Base-by-base conservation (phyloP, 768 basidiomycete species). In the Tricholoma bakamatsutake region DNA sequence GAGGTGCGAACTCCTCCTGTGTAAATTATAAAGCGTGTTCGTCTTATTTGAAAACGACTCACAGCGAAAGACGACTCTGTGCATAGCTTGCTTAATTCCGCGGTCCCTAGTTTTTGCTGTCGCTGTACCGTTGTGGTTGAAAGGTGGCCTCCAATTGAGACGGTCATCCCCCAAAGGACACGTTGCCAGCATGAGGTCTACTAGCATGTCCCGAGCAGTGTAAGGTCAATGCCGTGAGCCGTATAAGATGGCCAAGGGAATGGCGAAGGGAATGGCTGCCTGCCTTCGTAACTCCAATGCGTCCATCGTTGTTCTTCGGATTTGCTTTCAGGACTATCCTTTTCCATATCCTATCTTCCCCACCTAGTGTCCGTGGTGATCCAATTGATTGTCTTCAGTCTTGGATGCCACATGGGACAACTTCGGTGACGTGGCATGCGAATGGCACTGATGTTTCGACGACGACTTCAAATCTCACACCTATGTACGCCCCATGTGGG, bases 401-500 rank as follows among this genome's bases (percentile, higher is more conserved):
- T 6, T 59, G 57, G 37, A 53, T 53, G 51, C 61, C 61, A 8
- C 40, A 57, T 42, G 61, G 61, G 6, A 59, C 58, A 21, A 62
- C 61, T 8, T 53, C 58, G 27, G 56, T 57, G 50, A 59, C 58
- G 9, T 47, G 55, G 51, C 45, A 42, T 12, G 40, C 40, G 1
- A 46, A 61, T 35, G 61, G 59, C 12, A 52, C 56, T 24, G n/a
- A 51, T 12, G 33, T 54, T 24, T 45, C 54, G 12, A 52, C 47
- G 17, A 64, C 59, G 11, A 55, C 49, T 9, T 54, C 47, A 18
- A 57, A 57, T n/a, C 50, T 53, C 24, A 66, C 65, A 7, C 52
- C 65, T 0, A 57, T 64, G 27, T 66, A 56, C 33, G 64, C 61
- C n/a, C 65, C 65, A 4, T 62, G 62, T 51, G 61, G 57, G 5